Conservation (phyloP, 192 early-diverging fungal genomes). For the Backusella parvicylindrica region DNA sequence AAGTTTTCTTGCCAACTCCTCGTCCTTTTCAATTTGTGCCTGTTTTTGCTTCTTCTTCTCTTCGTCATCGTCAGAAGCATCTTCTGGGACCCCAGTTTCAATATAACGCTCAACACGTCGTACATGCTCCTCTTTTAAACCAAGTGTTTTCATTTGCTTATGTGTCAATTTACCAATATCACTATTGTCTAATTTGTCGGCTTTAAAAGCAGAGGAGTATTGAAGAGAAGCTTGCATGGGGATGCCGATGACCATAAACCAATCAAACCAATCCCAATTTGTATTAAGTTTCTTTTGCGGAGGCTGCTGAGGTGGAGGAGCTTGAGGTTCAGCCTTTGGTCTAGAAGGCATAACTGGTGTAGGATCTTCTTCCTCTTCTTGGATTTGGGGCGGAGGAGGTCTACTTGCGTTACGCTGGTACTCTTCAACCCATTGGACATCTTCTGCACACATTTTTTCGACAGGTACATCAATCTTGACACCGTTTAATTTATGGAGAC, state of each 20-base stretch:
- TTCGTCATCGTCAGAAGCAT: conserved; percentile 42
- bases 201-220: conserved; percentile 84
- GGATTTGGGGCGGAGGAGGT: neutral
- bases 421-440: conserved; percentile 48
- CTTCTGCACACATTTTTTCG: conserved; percentile 76
- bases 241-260: conserved; percentile 75
- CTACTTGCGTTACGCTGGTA: conserved; percentile 11
- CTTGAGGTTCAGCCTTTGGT: neutral
- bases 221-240: conserved; percentile 71
- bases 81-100: conserved; percentile 47
- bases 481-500: conserved; percentile 93
- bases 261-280: conserved; percentile 95
- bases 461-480: conserved; percentile 91
- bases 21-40: conserved; percentile 72
- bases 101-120: conserved; percentile 67
- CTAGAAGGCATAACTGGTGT: neutral
- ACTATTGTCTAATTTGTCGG: conserved; percentile 81
- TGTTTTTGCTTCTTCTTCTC: conserved; percentile 29
- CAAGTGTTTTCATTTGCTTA: conserved; percentile 71
- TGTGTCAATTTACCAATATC: conserved; percentile 74
- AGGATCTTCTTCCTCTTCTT: neutral
- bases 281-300: conserved; percentile 49
- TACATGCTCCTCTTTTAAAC: conserved; percentile 84
- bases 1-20: conserved; percentile 75
- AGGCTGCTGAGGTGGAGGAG: neutral